These are phyloP conservation scores for Yamadazyma phyllophila DNA, from an alignment of 805 yeast genomes.

Conservation along the genomic window DNA sequence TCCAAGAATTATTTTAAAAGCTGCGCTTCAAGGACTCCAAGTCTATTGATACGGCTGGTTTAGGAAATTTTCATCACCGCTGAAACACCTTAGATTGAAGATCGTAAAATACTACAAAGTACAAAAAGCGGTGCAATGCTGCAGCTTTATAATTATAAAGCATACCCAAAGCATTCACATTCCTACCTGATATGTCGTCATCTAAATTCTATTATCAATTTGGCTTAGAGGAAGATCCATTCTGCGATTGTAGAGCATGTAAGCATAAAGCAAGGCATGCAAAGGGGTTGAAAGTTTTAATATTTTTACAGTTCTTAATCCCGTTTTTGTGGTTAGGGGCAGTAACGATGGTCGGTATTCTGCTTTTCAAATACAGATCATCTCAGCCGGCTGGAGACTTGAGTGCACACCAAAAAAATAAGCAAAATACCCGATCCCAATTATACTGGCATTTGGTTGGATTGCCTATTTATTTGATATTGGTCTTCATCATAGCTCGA, in stretches of 20 bases:
- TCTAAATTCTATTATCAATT: conserved; percentile 2
- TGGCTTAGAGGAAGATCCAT: conserved; percentile 3
- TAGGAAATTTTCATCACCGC: not conserved
- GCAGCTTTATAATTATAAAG: no score
- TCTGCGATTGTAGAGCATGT: conserved; percentile 8
- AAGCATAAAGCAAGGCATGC: not conserved
- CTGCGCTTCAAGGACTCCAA: no score
- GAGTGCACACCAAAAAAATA: not conserved
- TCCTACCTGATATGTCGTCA: no score
- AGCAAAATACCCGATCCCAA: not conserved
- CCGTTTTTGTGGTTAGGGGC: conserved; percentile 5
- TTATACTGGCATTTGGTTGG: conserved; percentile 1
- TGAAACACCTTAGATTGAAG: not conserved
- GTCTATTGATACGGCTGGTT: not conserved
- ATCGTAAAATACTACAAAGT: no score
- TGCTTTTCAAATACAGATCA: not conserved
- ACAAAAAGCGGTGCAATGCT: no score
- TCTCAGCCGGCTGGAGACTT: conserved; percentile 1
- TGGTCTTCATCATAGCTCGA: not conserved
- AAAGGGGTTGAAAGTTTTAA: not conserved
- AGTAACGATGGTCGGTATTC: not conserved
- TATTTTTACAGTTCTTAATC: not conserved
- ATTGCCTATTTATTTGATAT: conserved; percentile 1
- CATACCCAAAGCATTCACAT: no score
- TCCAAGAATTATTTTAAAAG: no score